Base-by-base conservation (phyloP, 2,329 filamentous ascomycete genomes). In the Stachybotrys chlorohalonatus region DNA sequence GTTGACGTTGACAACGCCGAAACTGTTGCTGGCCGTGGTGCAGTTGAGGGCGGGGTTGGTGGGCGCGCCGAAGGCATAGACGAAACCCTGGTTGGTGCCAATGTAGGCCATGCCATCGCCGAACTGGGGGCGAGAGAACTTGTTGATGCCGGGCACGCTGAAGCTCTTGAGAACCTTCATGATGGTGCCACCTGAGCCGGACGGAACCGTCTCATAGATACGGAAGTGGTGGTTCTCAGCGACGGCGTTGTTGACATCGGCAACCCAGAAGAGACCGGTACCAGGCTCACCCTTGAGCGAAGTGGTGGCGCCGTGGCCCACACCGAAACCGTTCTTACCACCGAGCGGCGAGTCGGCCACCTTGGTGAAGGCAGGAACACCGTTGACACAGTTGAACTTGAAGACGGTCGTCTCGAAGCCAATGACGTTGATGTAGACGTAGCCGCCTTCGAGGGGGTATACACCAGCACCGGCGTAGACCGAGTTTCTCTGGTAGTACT, bases 331-430 rank as follows among this genome's bases (percentile, higher is more conserved):
- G 17, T 52, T 52, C 32, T 52, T 45, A 6, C 50, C 50, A 39
- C n/a, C n/a, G 32, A 45, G 7, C 8, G 50, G 36, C 13, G 50
- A 39, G 36, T 52, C 36, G 31, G 50, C 50, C 1, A 52, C 50
- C 50, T 52, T 52, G 36, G 50, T 42, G 36, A 52, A 52, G 8
- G 50, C 50, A 11, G 50, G 50, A 16, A 52, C 50, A 32, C 50
- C 50, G 50, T 52, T 52, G 50, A 52, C 50, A 32, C 50, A 52
- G 50, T 52, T 52, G 50, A 52, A 52, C 50, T 52, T 52, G 50
- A 52, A 52, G n/a, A 52, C 50, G 17, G 13, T 45, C 30, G 50
- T 52, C 36, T 17, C 15, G 50, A 52, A 52, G 16, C 50, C 50
- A 30, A 42, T 52, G n/a, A 52, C 50, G 50, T 52, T 52, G 50